These are phyloP conservation scores for Berberis thunbergii DNA, from an alignment of 164 flowering plant species.

Conservation along the genomic window DNA sequence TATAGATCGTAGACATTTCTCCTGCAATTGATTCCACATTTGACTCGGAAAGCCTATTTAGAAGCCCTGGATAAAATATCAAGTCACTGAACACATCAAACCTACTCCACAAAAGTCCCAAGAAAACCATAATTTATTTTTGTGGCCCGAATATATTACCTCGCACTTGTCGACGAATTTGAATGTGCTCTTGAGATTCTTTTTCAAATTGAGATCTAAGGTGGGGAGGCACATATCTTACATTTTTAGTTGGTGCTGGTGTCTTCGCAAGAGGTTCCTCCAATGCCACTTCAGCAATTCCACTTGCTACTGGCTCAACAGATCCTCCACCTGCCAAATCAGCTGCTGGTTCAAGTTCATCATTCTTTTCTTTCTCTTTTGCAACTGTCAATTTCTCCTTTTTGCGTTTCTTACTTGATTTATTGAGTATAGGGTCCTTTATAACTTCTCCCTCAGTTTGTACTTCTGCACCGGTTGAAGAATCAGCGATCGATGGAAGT, in stretches of 20 bases:
- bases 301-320: constrained; percentile 4
- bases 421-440: constrained; percentile 1
- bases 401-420: constrained; percentile 22
- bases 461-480: constrained; percentile 12
- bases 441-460: constrained; percentile 3
- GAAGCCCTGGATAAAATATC: constrained; percentile 49
- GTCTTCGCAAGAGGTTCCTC: constrained; percentile 18
- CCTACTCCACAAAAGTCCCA: not conserved
- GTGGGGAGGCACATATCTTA: constrained; percentile 73
- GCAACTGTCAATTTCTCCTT: constrained; percentile 15
- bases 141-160: constrained; percentile 30
- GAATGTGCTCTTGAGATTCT: constrained; percentile 53
- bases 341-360: constrained; percentile 9
- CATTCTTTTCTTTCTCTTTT: constrained; percentile 8
- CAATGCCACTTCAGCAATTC: constrained; percentile 9
- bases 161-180: constrained; percentile 56
- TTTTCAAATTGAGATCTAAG: constrained; percentile 40
- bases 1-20: constrained; percentile 52
- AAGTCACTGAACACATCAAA: not conserved
- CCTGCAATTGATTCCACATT: constrained; percentile 75
- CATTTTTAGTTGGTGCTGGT: constrained; percentile 10
- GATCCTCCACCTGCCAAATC: constrained; percentile 11
- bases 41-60: constrained; percentile 79
- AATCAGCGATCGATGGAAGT: constrained; percentile 28
- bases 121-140: not conserved